phyloP scores from a whole-genome alignment of 2,329 filamentous ascomycete genomes.

The Aspergillus jensenii region DNA sequence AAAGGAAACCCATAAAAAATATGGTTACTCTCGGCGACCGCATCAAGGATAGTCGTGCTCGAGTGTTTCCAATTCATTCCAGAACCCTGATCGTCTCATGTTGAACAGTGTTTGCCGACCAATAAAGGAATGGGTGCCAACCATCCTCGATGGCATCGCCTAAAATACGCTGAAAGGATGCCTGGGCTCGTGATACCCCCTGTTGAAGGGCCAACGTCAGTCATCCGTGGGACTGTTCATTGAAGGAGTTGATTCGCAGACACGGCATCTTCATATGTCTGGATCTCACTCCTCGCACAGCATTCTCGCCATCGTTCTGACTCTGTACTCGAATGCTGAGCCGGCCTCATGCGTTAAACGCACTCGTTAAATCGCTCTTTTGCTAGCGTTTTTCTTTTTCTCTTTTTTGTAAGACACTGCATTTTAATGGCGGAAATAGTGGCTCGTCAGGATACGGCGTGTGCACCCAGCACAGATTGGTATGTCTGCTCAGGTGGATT shows the following conservation, averaged over 20 bases:
- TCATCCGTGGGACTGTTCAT: not conserved
- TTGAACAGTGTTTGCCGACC: not conserved
- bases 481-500: constrained; percentile 30
- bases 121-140: not conserved
- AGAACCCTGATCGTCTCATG: not conserved
- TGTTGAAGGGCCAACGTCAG: not conserved
- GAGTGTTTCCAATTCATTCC: not conserved
- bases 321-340: not conserved
- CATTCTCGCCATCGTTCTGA: not conserved
- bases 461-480: constrained; percentile 21
- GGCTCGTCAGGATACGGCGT: constrained; percentile 14
- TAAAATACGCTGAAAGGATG: not conserved
- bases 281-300: not conserved
- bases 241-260: not conserved
- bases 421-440: constrained; percentile 10
- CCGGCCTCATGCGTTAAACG: not conserved
- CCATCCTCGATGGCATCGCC: not conserved
- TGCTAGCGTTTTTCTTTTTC: not conserved
- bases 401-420: not conserved
- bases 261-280: not conserved
- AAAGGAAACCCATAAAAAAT: not conserved
- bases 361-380: not conserved
- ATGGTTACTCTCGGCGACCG: not conserved
- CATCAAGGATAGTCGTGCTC: not conserved
- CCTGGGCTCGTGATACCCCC: not conserved